These are phyloP conservation scores for Asterophora parasitica DNA, from an alignment of 768 basidiomycete genomes.

Conservation along the genomic window DNA sequence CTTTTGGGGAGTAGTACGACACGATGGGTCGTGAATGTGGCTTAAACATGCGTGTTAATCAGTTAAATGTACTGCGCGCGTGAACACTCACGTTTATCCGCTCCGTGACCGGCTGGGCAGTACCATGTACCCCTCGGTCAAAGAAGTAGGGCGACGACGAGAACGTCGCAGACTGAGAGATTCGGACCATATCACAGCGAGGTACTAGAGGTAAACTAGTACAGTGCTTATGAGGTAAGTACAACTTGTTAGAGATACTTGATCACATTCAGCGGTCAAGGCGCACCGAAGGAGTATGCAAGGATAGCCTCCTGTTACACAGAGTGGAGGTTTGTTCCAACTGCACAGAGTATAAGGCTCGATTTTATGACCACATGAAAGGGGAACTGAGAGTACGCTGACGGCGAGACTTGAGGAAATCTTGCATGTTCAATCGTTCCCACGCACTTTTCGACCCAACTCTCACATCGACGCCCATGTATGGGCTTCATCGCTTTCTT, in stretches of 20 bases:
- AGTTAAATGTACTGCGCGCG: constrained; percentile 1
- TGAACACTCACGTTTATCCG: constrained; percentile 61
- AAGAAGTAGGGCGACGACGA: constrained; percentile 72
- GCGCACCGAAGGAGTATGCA: background rate
- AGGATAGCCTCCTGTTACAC: background rate
- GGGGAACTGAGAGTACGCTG: background rate
- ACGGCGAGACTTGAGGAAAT: background rate
- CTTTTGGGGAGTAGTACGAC: constrained; percentile 94
- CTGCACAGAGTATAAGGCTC: background rate
- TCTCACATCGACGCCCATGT: constrained; percentile 3
- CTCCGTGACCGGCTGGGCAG: constrained; percentile 77
- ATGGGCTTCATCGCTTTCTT: background rate
- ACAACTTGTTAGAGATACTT: no score
- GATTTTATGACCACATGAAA: background rate
- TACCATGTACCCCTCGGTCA: constrained; percentile 66
- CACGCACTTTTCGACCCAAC: background rate
- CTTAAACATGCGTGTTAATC: constrained; percentile 23
- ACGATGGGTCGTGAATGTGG: constrained; percentile 86
- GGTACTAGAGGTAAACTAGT: background rate
- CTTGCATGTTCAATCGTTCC: background rate
- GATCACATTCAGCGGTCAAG: background rate
- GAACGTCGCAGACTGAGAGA: constrained; percentile 55
- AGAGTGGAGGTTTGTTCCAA: background rate
- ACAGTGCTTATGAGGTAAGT: no score
- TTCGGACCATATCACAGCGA: constrained; percentile 34